Conservation (phyloP, 768 basidiomycete species). For the Suillus weaverae region DNA sequence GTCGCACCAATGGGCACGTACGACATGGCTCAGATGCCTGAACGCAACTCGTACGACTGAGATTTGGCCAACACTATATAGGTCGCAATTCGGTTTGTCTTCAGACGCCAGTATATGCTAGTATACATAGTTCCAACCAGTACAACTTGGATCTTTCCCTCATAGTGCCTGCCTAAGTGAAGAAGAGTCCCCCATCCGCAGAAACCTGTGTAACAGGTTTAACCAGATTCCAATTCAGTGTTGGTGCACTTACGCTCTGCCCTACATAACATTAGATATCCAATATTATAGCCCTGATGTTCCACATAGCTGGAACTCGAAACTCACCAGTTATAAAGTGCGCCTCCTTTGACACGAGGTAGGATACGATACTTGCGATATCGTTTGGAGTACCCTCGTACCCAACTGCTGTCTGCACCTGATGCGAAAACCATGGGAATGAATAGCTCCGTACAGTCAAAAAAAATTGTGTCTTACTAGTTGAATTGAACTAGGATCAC, state of each 20-base stretch:
- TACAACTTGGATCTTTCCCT: background rate
- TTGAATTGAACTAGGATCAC: background rate
- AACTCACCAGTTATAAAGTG: constrained; percentile 29
- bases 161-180: background rate
- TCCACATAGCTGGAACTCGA: background rate
- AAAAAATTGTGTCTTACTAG: background rate
- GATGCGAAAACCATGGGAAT: background rate
- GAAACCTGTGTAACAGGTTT: background rate
- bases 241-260: background rate
- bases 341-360: constrained; percentile 31
- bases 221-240: background rate
- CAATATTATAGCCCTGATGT: background rate
- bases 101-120: background rate
- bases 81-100: background rate
- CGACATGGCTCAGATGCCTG: too few species aligned
- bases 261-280: background rate
- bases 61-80: background rate
- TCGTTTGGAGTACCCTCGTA: constrained; percentile 19
- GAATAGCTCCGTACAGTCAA: background rate
- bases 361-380: constrained; percentile 30
- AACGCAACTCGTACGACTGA: background rate
- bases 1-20: background rate
- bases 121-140: background rate
- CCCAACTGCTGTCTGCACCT: constrained; percentile 7
- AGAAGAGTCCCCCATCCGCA: background rate